Evolutionary conservation across 2,329 filamentous ascomycete genomes (phyloP), one percentile per base, ranked within the genome.

Genomic region (Penicillium sp.): DNA sequence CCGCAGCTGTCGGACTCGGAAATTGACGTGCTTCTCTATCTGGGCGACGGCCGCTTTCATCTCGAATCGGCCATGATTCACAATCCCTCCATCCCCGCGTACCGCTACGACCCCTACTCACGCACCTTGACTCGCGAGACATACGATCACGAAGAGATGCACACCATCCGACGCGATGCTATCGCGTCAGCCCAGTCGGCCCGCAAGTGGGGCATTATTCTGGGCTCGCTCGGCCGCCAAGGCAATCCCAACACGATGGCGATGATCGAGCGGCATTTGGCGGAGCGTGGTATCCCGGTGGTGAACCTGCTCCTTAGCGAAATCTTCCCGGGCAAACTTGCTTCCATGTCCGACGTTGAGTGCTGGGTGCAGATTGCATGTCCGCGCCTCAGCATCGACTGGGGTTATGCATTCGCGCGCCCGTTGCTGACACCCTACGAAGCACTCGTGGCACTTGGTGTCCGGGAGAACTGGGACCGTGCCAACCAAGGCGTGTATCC

Each of bases 51-150:
- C 9, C 80, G 90, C 43, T 96, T 96, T 72, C 93, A 98, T 64
- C 84, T 98, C 29, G 93, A 98, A 68, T 94, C 87, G 58, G 91
- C 94, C 59, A 98, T 98, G 91, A 98, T 98, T 52, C 93, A 97
- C 62, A 98, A 98, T 68, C 93, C 94, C 0, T 70, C 74, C 4
- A 80, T 96, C 23, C 87, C 91, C 1, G 91, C 94, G 2, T 98
- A 96, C 69, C 80, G 93, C 49, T 98, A 98, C 66, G 93, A 98
- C 61, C 93, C 94, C 0, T 98, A 98, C 70, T 93, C 89, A 8
- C 81, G 91, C 34, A 88, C 87, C 43, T 78, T 98, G 18, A 96
- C 91, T 2, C 83, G 87, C 50, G 94, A 98, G 69, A 84, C 79
- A 16, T 98, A 98, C 66, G 86, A 86, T 28, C 93, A 98, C 65